These are phyloP conservation scores for Alternaria triticina DNA, from an alignment of 2,329 filamentous ascomycete species.

Conservation along the genomic window DNA sequence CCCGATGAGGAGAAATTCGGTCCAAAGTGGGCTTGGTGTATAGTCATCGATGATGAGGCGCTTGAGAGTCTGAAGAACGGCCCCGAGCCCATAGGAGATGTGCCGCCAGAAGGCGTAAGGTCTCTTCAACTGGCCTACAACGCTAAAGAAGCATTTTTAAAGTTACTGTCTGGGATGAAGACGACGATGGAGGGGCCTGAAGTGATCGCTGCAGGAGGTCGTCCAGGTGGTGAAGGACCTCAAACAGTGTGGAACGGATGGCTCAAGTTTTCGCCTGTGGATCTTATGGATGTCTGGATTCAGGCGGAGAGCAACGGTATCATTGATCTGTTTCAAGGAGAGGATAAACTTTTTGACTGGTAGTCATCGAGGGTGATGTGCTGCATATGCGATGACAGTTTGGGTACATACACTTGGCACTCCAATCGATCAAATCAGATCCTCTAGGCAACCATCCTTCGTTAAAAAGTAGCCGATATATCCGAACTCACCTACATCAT, in stretches of 20 bases:
- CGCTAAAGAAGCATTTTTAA: slow-evolving; percentile 2
- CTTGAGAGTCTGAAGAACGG: slow-evolving; percentile 8
- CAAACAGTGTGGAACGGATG: slow-evolving; percentile 2
- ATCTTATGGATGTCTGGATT: background rate
- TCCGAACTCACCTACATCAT: background rate
- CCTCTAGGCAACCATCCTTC: background rate
- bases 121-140: background rate
- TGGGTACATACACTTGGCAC: background rate
- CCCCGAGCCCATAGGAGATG: slow-evolving; percentile 5
- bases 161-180: background rate
- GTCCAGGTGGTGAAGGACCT: background rate
- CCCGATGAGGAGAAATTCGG: slow-evolving; percentile 4
- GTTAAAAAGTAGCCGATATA: background rate
- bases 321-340: background rate
- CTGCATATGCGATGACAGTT: background rate
- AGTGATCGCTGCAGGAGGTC: background rate
- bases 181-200: background rate
- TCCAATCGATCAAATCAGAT: background rate
- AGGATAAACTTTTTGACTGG: background rate
- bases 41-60: slow-evolving; percentile 6
- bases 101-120: slow-evolving; percentile 1
- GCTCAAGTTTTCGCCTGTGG: slow-evolving; percentile 3
- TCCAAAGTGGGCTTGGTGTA: slow-evolving; percentile 4
- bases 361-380: background rate
- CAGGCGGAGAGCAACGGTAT: background rate